phyloP scores from a whole-genome alignment of 176 grass and related monocot genomes.

The Ampelocalamus luodianensis region DNA sequence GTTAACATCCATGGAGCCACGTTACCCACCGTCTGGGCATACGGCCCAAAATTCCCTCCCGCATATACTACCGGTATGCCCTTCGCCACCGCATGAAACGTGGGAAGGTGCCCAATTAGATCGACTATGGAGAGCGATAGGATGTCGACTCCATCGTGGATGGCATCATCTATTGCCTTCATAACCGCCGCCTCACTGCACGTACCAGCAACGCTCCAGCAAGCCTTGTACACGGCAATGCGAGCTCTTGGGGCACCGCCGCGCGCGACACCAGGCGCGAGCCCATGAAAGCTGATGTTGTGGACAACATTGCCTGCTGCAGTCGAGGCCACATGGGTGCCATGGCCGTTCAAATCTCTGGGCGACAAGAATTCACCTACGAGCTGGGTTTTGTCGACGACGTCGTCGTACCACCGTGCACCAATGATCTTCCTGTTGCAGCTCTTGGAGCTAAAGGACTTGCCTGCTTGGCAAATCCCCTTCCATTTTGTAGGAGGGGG shows the following conservation, averaged over 20 bases:
- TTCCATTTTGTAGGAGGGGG: constrained; percentile 40
- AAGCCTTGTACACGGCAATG: constrained; percentile 61
- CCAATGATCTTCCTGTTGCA: constrained; percentile 53
- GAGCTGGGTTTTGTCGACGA: background rate
- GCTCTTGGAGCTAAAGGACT: constrained; percentile 13
- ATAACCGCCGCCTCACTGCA: constrained; percentile 36
- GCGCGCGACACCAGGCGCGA: constrained; percentile 44
- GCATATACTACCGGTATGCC: constrained; percentile 60
- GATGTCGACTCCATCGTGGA: constrained; percentile 62
- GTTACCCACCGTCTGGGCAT: constrained; percentile 16
- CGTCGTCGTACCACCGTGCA: constrained; percentile 32
- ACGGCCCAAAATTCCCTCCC: constrained; percentile 53
- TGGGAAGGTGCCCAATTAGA: background rate
- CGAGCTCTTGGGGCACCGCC: constrained; percentile 52
- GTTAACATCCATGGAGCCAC: constrained; percentile 59
- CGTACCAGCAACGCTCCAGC: constrained; percentile 29
- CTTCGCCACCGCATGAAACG: constrained; percentile 50
- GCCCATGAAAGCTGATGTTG: constrained; percentile 38
- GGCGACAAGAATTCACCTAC: constrained; percentile 43
- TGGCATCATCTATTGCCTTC: constrained; percentile 56
- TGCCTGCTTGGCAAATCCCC: constrained; percentile 37
- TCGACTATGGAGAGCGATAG: constrained; percentile 49
- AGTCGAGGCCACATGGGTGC: constrained; percentile 63
- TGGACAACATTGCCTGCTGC: constrained; percentile 45
- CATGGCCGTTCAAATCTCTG: constrained; percentile 56